These are phyloP conservation scores for Daedaleopsis sinensis DNA, from an alignment of 768 basidiomycete species.

Conservation along the genomic window DNA sequence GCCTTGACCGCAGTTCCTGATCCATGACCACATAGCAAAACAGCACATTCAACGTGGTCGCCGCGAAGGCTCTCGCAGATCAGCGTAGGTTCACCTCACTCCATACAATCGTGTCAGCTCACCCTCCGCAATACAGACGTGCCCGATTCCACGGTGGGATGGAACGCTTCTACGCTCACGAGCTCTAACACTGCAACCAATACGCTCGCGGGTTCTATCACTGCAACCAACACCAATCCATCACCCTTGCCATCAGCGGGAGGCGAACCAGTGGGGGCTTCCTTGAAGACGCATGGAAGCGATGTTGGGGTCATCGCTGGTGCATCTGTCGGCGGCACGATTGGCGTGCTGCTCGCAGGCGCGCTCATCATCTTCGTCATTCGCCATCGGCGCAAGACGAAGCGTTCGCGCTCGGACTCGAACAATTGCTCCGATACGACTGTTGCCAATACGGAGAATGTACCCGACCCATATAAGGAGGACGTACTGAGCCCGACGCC, in stretches of 20 bases:
- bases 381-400: neutral
- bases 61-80: neutral
- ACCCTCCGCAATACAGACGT: neutral
- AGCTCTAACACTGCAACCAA: too few relatives aligned
- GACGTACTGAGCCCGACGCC: too few relatives aligned
- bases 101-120: neutral
- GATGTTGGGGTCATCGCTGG: neutral
- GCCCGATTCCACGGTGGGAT: neutral
- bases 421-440: neutral
- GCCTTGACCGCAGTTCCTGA: neutral
- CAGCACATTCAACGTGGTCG: neutral
- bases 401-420: neutral
- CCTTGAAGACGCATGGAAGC: neutral
- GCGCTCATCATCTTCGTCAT: neutral
- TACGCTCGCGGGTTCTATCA: too few relatives aligned
- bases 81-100: neutral
- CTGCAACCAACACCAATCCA: neutral
- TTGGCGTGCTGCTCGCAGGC: neutral
- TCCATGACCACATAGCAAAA: neutral
- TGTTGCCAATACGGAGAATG: neutral
- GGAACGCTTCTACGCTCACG: neutral
- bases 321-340: neutral
- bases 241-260: neutral
- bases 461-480: too few relatives aligned
- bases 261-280: neutral